Conservation (phyloP, 148 eudicot species). For the Vaccinium darrowii region DNA sequence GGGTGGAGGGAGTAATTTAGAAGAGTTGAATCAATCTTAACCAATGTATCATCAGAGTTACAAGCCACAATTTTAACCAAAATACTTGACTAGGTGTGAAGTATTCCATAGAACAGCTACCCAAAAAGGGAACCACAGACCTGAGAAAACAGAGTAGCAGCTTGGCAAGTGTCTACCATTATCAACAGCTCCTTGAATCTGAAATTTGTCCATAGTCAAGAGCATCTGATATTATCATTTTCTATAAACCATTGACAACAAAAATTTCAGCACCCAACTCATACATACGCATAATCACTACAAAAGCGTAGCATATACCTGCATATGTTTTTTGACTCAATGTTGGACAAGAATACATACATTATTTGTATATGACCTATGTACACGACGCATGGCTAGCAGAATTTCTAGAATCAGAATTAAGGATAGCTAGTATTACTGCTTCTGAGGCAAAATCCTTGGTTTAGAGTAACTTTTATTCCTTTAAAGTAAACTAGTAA, state of each 20-base stretch:
- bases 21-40: not conserved
- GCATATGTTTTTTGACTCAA: not conserved
- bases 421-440: not conserved
- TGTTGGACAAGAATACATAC: not conserved
- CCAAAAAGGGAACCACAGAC: constrained; percentile 36
- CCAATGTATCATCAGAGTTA: not conserved
- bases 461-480: not conserved
- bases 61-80: not conserved
- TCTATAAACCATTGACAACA: not conserved
- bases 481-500: not conserved
- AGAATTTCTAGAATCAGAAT: not conserved
- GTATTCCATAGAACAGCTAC: not conserved
- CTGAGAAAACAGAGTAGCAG: constrained; percentile 96
- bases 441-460: not conserved
- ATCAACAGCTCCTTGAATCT: constrained; percentile 98
- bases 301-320: not conserved
- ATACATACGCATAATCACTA: not conserved
- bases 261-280: not conserved
- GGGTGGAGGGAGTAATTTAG: not conserved
- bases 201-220: constrained; percentile 26
- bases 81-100: not conserved
- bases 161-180: constrained; percentile 99
- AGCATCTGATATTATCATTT: not conserved
- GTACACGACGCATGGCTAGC: not conserved
- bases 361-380: not conserved